Base-by-base conservation (phyloP, 2,329 filamentous ascomycete genomes). In the Pseudogymnoascus sp. region DNA sequence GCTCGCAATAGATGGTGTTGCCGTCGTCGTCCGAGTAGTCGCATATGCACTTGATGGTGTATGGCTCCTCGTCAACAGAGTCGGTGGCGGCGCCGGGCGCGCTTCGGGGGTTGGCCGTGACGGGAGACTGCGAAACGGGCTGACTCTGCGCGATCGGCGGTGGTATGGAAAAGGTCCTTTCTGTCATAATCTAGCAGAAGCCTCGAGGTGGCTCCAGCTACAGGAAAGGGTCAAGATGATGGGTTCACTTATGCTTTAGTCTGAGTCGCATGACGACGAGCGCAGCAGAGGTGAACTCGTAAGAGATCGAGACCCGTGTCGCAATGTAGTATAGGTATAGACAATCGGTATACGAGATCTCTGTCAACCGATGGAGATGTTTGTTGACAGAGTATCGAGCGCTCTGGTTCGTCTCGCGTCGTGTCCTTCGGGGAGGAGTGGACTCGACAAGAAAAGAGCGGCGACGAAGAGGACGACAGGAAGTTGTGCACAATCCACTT, bases 11-110 rank as follows among this genome's bases (percentile, higher is more conserved):
- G 67, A 99, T 96, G 66, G 95, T 99, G 77, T 91, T 93, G 77
- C 95, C 95, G 81, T 99, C 95, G 81, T 99, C 95, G 80, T 96
- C 92, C 75, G 86, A 81, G 77, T 90, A 97, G 75, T 87, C 87
- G 79, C 95, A 99, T 71, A 98, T 96, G 84, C 95, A 99, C 82
- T 96, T 96, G 80, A 98, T 97, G 65, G 91, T 96, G 77, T 96
- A 96, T 16, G 89, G 89, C 77, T 93, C 90, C 77, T 93, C 90
- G 68, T 88, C 86, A 72, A 75, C 77, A 64, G 77, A 75, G 77
- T 88, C 82, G 69, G 77, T 28, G 45, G 45, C 76, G 62, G 69
- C 65, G 43, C 67, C 64, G 43, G 64, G 69, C 68, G 69, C 70
- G 70, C 72, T 72, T 63, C 67, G 67, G 37, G 65, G 45, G 41